phyloP scores from a whole-genome alignment of 371 early-diverging fungal species.

The Rhizomucor pusillus region DNA sequence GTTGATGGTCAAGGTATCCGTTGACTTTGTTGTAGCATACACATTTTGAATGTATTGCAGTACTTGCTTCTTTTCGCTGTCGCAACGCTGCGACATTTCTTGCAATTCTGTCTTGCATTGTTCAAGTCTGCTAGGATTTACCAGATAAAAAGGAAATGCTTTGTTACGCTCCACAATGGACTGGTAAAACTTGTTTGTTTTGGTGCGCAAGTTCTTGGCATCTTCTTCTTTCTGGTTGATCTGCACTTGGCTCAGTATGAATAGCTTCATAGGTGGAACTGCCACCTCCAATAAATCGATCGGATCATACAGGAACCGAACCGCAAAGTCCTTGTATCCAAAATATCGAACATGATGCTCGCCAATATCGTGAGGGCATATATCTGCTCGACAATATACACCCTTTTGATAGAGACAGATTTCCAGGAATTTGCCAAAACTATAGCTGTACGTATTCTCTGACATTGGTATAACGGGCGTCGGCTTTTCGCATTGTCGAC shows the following conservation, averaged over 20 bases:
- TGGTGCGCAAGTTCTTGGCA: slow-evolving; percentile 51
- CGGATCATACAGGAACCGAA: slow-evolving; percentile 76
- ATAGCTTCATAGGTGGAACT: slow-evolving; percentile 80
- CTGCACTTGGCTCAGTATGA: slow-evolving; percentile 58
- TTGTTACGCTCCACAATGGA: slow-evolving; percentile 69
- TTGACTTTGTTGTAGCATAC: slow-evolving; percentile 69
- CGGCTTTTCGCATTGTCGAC: slow-evolving; percentile 66
- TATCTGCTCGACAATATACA: slow-evolving; percentile 67
- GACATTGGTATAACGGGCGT: slow-evolving; percentile 84
- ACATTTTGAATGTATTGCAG: slow-evolving; percentile 83
- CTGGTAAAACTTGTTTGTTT: slow-evolving; percentile 73
- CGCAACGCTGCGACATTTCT: slow-evolving; percentile 62
- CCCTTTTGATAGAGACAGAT: slow-evolving; percentile 77
- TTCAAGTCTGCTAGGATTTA: slow-evolving; percentile 62
- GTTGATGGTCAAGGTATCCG: slow-evolving; percentile 80
- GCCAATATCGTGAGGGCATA: slow-evolving; percentile 85
- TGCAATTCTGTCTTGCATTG: slow-evolving; percentile 62
- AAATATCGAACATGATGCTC: slow-evolving; percentile 84
- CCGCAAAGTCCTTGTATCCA: slow-evolving; percentile 70
- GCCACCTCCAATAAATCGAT: slow-evolving; percentile 81
- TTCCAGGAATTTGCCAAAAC: slow-evolving; percentile 97
- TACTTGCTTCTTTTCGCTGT: slow-evolving; percentile 78
- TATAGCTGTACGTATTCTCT: slow-evolving; percentile 89
- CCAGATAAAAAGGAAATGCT: slow-evolving; percentile 64
- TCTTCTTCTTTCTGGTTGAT: slow-evolving; percentile 64